Evolutionary conservation across 2,329 filamentous ascomycete species (phyloP).

Genomic region (Ceratocystis eucalypticola): DNA sequence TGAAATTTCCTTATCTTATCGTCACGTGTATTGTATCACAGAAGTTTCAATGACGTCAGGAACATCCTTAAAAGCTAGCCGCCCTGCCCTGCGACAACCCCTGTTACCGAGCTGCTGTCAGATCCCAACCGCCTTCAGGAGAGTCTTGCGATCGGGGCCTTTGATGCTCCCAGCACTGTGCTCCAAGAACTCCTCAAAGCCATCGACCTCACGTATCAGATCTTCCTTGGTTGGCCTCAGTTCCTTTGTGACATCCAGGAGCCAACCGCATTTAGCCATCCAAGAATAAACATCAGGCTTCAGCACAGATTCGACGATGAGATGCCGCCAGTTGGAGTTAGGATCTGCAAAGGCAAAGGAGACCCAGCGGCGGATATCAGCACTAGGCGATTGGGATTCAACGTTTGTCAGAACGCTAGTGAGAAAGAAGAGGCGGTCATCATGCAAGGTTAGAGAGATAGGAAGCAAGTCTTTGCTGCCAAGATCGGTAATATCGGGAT

Average conservation of each 20-base stretch:
- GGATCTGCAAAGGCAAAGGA: conserved; percentile 16
- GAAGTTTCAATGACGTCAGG: conserved; percentile 5
- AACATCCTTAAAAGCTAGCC: background rate
- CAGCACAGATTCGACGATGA: conserved; percentile 15
- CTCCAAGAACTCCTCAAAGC: conserved; percentile 9
- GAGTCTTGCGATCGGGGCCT: conserved; percentile 8
- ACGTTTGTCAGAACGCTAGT: conserved; percentile 87
- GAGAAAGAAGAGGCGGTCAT: conserved; percentile 33
- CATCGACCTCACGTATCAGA: conserved; percentile 8
- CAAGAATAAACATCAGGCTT: conserved; percentile 8
- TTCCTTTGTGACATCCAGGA: conserved; percentile 8
- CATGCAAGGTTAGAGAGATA: background rate
- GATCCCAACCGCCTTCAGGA: conserved; percentile 1
- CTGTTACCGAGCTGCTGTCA: background rate
- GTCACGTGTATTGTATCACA: conserved; percentile 1
- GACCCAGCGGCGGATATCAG: conserved; percentile 16
- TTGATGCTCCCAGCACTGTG: background rate
- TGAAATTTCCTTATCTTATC: conserved; percentile 18
- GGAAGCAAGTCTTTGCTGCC: background rate
- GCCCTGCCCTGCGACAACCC: background rate
- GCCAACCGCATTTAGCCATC: conserved; percentile 10
- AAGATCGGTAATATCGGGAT: background rate
- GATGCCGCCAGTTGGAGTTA: conserved; percentile 7
- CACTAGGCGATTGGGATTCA: conserved; percentile 33
- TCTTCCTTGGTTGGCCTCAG: conserved; percentile 7